Base-by-base conservation (phyloP, 1,284 basidiomycete genomes). In the Volvariella surrecta region DNA sequence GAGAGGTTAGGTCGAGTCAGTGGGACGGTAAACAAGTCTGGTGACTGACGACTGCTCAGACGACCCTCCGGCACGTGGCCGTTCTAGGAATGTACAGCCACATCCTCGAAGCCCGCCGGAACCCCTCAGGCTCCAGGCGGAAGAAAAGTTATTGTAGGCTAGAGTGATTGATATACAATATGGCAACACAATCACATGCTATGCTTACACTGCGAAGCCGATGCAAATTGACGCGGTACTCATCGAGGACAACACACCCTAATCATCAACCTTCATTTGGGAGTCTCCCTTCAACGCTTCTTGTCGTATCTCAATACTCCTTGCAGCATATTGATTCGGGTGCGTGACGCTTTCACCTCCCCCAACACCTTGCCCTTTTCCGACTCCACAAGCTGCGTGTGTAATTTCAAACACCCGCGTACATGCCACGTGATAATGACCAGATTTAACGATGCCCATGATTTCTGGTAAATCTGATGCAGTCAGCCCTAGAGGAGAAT, bases 331-430 rank as follows among this genome's bases (percentile, higher is more conserved):
- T 52, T 92, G 84, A 60, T 99, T 99, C 2, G 96, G 96, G 67
- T 99, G 96, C 21, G 80, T 87, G 21, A 98, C 89, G 49, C 80
- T 89, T 59, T 97, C 95, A 0, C 89, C 89, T 9, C 71, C 76
- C 3, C 91, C 90, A 39, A 96, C 57, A 0, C 95, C 95, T 21
- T 95, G 89, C 2, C 93, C 93, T 61, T 89, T 93, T 64, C 79
- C 84, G 45, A 96, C 78, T 4, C 84, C 85, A 48, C 68, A 67
- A 35, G 66, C 59, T 13, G 70, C 67, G 61, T 99, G 95, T 16
- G 93, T 96, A 38, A 97, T 76, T 68, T 99, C 96, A 63, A 94
- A 99, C 28, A 99, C 88, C 13, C 94, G 75, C 15, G 96, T 99
- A 65, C 96, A 99, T 3, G 94, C 96, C 39, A 99, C 84, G 59